Percentiles rank a stretch among this genome's conserved stretches.
These are phyloP conservation scores for Dactylella cylindrospora DNA, from an alignment of 2,329 filamentous ascomycete species.

Conservation along the genomic window DNA sequence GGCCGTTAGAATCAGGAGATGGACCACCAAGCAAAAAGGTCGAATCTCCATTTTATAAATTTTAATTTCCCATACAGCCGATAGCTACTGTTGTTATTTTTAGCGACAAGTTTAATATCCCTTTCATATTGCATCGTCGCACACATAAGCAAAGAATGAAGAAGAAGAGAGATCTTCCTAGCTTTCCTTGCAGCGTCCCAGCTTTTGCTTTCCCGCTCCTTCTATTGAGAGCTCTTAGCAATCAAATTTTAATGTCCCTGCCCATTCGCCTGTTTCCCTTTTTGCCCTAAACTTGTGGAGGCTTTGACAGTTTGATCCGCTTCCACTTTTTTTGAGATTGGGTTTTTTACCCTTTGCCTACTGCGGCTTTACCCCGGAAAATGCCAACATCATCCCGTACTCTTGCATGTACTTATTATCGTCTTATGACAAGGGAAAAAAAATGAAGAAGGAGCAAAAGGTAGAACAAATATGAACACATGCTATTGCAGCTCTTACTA, in stretches of 20 bases:
- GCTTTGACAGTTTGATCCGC: neutral
- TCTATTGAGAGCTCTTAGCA: no score
- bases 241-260: no score
- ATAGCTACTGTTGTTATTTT: conserved; percentile 23
- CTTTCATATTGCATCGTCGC: no score
- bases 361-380: conserved; percentile 39
- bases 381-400: conserved; percentile 24
- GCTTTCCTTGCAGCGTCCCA: neutral
- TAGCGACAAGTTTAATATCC: conserved; percentile 10
- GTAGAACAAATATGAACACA: no score
- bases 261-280: neutral
- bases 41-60: no score
- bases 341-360: neutral
- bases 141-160: neutral
- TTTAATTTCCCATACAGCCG: neutral
- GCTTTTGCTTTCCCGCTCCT: no score
- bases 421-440: no score
- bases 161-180: conserved; percentile 1
- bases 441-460: no score
- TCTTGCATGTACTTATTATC: conserved; percentile 15
- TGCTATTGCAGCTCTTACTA: no score
- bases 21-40: no score
- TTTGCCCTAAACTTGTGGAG: neutral
- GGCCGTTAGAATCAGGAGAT: no score
- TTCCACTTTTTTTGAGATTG: neutral